Percentiles rank a stretch among this genome's conserved stretches.
Evolutionary conservation across 148 eudicot species (phyloP).

Genomic region (Chenopodium quinoa): DNA sequence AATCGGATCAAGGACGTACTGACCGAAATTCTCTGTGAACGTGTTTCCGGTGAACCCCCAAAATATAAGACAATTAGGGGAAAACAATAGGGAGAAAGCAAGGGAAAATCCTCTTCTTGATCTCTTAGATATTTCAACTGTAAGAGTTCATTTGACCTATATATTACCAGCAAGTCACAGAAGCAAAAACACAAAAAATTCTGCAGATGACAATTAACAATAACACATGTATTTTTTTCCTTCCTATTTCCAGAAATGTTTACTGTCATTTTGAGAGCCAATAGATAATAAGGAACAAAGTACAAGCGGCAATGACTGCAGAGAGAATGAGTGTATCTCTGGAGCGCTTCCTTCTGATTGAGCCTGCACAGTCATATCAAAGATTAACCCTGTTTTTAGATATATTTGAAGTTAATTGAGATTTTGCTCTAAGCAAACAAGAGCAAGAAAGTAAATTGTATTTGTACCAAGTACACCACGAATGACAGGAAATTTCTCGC

Average conservation of each 20-base stretch:
- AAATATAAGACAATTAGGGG: background rate
- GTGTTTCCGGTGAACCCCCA: background rate
- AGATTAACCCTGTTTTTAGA: background rate
- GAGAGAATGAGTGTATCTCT: constrained; percentile 80
- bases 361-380: constrained; percentile 44
- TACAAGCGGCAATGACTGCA: constrained; percentile 81
- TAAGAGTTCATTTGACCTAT: constrained; percentile 11
- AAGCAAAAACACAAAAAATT: constrained; percentile 22
- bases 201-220: background rate
- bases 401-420: background rate
- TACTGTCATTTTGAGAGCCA: constrained; percentile 76
- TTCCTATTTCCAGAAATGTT: background rate
- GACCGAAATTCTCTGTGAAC: background rate
- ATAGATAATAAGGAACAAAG: constrained; percentile 76
- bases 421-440: background rate
- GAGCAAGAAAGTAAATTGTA: background rate
- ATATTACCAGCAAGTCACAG: constrained; percentile 24
- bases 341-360: constrained; percentile 70
- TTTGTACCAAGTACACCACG: constrained; percentile 82
- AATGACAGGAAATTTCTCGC: constrained; percentile 90
- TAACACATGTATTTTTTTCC: background rate
- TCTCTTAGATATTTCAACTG: background rate
- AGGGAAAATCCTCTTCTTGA: background rate
- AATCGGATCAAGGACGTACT: background rate
- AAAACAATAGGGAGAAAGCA: background rate